Conservation (phyloP, 768 basidiomycete genomes). For the Agaricus sinodeliciosus region DNA sequence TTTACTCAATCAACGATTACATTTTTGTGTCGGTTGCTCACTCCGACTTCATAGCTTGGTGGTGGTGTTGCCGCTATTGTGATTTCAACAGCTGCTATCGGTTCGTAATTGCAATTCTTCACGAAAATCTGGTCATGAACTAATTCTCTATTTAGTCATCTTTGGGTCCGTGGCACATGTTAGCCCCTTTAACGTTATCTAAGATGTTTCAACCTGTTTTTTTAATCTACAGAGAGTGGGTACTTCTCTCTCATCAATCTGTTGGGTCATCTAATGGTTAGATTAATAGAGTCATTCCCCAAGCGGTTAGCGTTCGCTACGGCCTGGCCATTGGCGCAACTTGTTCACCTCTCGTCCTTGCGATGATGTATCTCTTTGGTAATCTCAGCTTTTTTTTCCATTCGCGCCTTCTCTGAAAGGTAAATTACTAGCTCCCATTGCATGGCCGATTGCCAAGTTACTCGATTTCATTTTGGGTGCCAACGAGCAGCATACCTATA, state of each 20-base stretch:
- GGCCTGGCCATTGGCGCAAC: constrained; percentile 76
- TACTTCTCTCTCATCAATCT: constrained; percentile 17
- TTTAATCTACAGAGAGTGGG: constrained; percentile 62
- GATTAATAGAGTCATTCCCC: constrained; percentile 50
- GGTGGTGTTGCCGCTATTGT: constrained; percentile 72
- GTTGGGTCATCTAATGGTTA: background rate
- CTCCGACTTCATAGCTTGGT: constrained; percentile 25
- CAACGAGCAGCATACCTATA: constrained; percentile 69
- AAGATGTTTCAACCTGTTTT: background rate
- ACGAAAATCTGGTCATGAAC: background rate
- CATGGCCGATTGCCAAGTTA: constrained; percentile 75
- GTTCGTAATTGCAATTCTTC: constrained; percentile 24
- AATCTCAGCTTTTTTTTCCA: background rate
- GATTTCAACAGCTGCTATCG: constrained; percentile 73
- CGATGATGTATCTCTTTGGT: constrained; percentile 62
- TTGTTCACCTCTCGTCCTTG: constrained; percentile 69
- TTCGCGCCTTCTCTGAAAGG: background rate
- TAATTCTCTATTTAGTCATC: constrained; percentile 44
- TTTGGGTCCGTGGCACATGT: constrained; percentile 55
- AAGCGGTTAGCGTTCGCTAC: constrained; percentile 70
- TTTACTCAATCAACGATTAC: background rate
- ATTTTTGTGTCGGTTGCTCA: background rate
- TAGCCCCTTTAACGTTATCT: background rate
- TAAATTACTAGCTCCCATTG: constrained; percentile 54
- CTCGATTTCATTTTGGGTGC: constrained; percentile 78